Conservation (phyloP, 2,329 filamentous ascomycete genomes). For the Magnaporthales sp. region DNA sequence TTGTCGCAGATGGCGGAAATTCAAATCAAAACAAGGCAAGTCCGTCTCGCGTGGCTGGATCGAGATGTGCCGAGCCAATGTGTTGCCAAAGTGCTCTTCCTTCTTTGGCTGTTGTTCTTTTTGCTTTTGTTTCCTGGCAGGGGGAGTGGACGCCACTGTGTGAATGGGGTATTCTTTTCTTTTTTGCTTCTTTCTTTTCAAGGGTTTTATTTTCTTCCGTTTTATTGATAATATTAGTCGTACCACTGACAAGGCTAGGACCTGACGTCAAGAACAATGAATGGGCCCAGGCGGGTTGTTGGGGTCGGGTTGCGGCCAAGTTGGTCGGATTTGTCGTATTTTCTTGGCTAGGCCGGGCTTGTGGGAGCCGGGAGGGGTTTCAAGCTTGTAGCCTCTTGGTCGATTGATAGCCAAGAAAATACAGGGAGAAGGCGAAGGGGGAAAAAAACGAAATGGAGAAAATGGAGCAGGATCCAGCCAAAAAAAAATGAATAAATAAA, state of each 20-base stretch:
- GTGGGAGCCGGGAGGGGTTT: background rate
- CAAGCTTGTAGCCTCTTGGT: background rate
- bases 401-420: background rate
- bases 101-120: background rate
- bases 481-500: background rate
- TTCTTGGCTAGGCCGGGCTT: background rate
- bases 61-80: slow-evolving; percentile 4
- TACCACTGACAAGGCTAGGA: background rate
- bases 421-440: background rate
- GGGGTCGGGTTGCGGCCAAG: background rate
- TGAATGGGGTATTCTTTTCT: background rate
- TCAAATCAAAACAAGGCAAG: slow-evolving; percentile 6
- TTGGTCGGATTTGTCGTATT: background rate
- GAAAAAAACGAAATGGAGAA: background rate
- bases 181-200: background rate
- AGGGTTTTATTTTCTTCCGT: too few species aligned
- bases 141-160: background rate
- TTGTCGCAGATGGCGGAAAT: slow-evolving; percentile 7
- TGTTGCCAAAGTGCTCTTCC: background rate
- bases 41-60: slow-evolving; percentile 7
- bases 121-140: background rate
- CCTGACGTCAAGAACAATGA: background rate
- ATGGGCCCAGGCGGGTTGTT: background rate
- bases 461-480: background rate
- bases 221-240: background rate